Conservation (phyloP, 805 yeast species). For the Cyberlindnera subsufficiens region DNA sequence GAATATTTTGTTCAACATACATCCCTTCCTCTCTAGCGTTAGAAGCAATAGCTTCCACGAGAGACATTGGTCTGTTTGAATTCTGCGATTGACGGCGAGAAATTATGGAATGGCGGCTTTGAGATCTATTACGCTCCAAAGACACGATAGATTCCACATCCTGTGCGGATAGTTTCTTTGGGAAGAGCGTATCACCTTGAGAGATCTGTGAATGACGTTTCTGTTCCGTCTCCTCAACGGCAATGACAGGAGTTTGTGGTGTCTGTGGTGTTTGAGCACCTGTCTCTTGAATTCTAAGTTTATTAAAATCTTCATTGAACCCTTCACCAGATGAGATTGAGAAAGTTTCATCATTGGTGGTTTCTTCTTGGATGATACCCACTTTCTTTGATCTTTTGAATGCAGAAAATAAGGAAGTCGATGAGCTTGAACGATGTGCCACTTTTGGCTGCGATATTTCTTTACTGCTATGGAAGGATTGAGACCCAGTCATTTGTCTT, state of each 20-base stretch:
- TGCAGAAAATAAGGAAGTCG: conserved; percentile 21
- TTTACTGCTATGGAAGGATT: conserved; percentile 13
- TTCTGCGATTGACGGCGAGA: conserved; percentile 18
- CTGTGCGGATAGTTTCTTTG: conserved; percentile 56
- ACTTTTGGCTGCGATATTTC: conserved; percentile 5
- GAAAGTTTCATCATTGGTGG: conserved; percentile 2
- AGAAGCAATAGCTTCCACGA: conserved; percentile 27
- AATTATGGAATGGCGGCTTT: conserved; percentile 35
- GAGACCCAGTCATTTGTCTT: conserved; percentile 8
- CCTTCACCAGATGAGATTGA: conserved; percentile 12
- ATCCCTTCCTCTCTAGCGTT: conserved; percentile 43
- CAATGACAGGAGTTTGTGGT: background rate
- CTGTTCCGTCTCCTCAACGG: background rate
- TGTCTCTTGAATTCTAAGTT: conserved; percentile 1
- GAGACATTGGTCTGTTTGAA: conserved; percentile 6
- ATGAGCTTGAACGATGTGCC: conserved; percentile 21
- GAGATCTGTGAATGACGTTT: conserved; percentile 14
- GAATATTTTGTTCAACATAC: conserved; percentile 29
- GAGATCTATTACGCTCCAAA: conserved; percentile 61
- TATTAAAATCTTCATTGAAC: conserved; percentile 24
- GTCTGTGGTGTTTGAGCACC: background rate
- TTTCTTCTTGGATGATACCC: background rate
- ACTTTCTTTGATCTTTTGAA: conserved; percentile 17
- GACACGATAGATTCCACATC: conserved; percentile 71
- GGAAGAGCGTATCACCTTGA: conserved; percentile 60